phyloP scores from a whole-genome alignment of 208 protist genomes.

The Leishmania martiniquensis region DNA sequence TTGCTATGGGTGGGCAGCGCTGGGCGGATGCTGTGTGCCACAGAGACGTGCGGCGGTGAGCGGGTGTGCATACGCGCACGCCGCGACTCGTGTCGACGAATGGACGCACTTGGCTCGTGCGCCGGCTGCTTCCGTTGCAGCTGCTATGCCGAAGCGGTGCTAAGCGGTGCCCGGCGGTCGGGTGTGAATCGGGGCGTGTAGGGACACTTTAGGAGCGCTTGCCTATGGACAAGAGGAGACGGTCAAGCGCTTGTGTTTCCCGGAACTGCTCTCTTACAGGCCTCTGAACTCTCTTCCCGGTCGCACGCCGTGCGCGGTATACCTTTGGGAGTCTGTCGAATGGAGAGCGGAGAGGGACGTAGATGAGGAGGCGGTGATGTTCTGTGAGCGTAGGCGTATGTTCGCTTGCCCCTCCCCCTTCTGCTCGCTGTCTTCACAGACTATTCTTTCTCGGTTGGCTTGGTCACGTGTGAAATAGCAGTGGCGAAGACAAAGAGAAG shows the following conservation, averaged over 20 bases:
- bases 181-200: too few relatives aligned
- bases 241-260: too few relatives aligned
- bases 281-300: neutral
- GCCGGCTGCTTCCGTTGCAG: neutral
- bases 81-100: neutral
- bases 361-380: neutral
- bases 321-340: neutral
- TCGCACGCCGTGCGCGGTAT: neutral
- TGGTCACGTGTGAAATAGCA: neutral
- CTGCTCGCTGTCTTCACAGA: too few relatives aligned
- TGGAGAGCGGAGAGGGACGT: too few relatives aligned
- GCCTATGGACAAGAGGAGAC: too few relatives aligned
- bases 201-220: too few relatives aligned
- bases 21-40: neutral
- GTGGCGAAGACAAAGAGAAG: neutral
- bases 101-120: neutral
- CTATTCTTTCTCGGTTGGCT: too few relatives aligned
- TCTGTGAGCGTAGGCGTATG: neutral
- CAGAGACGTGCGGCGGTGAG: neutral
- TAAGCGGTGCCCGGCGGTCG: too few relatives aligned
- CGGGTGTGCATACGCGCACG: neutral
- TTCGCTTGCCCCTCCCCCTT: neutral
- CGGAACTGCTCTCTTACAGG: too few relatives aligned
- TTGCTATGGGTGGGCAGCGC: too few relatives aligned
- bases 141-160: neutral